Base-by-base conservation (phyloP, 2,329 filamentous ascomycete genomes). In the Achaetomium macrosporum region DNA sequence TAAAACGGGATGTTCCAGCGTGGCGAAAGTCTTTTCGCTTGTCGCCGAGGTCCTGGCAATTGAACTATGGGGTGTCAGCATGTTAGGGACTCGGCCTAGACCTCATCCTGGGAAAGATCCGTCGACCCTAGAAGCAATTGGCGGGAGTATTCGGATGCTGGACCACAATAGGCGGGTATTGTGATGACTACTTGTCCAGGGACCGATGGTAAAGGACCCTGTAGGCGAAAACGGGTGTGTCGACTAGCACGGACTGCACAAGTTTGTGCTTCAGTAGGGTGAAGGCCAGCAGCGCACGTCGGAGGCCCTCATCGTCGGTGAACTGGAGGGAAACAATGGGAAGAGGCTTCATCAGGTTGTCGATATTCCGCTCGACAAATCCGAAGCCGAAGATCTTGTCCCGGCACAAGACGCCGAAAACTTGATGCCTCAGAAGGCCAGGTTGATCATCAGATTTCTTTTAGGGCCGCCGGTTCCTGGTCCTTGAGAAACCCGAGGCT, bases 191-290 rank as follows among this genome's bases (percentile, higher is more conserved):
- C n/a, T n/a, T n/a, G n/a, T n/a, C n/a, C n/a, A n/a, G n/a, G n/a
- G n/a, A n/a, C n/a, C n/a, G n/a, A n/a, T n/a, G n/a, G n/a, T n/a
- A n/a, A n/a, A n/a, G n/a, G n/a, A n/a, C n/a, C n/a, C n/a, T n/a
- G 51, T 83, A 88, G 0, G 85, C 81, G 62, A 88, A 90, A 0
- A 84, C 74, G 0, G 85, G 73, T 0, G 85, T 84, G 40, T 87
- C 77, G 0, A 88, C 77, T 2, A 83, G 66, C 0, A 84, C 64
- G 42, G 88, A 83, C 1, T 63, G 64, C 3, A 78, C 48, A 0
- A 57, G 37, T 35, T 25, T 43, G 0, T 65, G 58, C 51, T 8
- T 71, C 68, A 7, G 51, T 2, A 53, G 17, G 5, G 43, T 16
- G 2, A 84, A 61, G 0, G 68, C 72, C 0, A 69, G 40, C 0